Conservation (phyloP, 371 early-diverging fungal genomes). For the Coemansia sp. region DNA sequence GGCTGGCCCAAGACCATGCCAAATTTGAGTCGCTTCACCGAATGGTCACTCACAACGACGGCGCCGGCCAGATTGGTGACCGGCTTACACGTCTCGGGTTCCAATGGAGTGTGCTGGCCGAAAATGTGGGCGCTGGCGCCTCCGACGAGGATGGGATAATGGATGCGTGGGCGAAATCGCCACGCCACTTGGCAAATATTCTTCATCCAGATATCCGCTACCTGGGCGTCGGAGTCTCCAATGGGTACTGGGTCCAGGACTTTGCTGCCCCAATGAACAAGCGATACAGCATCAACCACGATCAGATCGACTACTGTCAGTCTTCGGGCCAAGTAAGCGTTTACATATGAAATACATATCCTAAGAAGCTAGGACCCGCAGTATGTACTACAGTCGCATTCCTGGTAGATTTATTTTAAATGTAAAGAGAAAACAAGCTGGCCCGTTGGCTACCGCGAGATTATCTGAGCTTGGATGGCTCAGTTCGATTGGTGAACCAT, state of each 20-base stretch:
- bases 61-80: conserved; percentile 29
- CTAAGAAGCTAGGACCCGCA: too few relatives aligned
- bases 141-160: conserved; percentile 24
- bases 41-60: conserved; percentile 33
- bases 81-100: conserved; percentile 26
- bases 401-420: too few relatives aligned
- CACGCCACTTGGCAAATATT: conserved; percentile 33
- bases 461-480: too few relatives aligned
- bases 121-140: conserved; percentile 43
- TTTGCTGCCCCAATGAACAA: conserved; percentile 29
- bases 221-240: conserved; percentile 32
- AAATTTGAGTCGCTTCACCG: conserved; percentile 22
- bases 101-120: conserved; percentile 24
- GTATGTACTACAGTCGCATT: too few relatives aligned
- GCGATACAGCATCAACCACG: not conserved
- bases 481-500: too few relatives aligned
- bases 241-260: conserved; percentile 47
- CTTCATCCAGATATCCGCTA: conserved; percentile 33
- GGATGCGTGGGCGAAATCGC: conserved; percentile 32
- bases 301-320: conserved; percentile 24
- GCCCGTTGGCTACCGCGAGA: too few relatives aligned
- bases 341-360: conserved; percentile 6
- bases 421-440: too few relatives aligned
- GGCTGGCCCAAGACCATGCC: conserved; percentile 28
- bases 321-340: conserved; percentile 4